A percentile compares a stretch with the other conserved stretches of the same genome.
These are phyloP conservation scores for Tetracladium marchalianum DNA, from an alignment of 495 filamentous ascomycete species.

Conservation along the genomic window DNA sequence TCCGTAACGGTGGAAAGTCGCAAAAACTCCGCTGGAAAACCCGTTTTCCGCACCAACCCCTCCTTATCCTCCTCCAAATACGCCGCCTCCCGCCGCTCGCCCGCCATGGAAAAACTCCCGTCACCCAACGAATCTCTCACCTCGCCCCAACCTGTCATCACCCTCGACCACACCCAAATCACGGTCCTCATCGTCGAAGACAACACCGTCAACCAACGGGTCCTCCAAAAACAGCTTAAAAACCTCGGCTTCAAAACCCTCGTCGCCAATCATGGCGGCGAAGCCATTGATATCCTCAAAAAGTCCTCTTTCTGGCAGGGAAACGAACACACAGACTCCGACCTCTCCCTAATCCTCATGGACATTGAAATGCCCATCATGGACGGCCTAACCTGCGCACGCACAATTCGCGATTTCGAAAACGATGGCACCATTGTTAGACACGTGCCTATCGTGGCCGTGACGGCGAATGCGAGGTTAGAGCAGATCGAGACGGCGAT, in stretches of 20 bases:
- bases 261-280: conserved; percentile 71
- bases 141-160: conserved; percentile 11
- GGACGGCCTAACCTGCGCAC: conserved; percentile 63
- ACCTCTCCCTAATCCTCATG: conserved; percentile 59
- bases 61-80: conserved; percentile 1
- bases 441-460: conserved; percentile 65
- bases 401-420: conserved; percentile 55
- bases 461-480: conserved; percentile 63
- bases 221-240: conserved; percentile 60
- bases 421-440: conserved; percentile 32
- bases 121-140: not conserved
- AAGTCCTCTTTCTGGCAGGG: conserved; percentile 37
- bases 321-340: conserved; percentile 9
- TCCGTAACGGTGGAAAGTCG: conserved; percentile 12
- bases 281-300: conserved; percentile 50
- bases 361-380: conserved; percentile 83
- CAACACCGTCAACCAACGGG: conserved; percentile 71
- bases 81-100: not conserved
- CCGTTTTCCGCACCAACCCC: conserved; percentile 7
- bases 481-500: conserved; percentile 59
- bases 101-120: not conserved
- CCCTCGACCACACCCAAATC: conserved; percentile 17
- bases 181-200: conserved; percentile 70
- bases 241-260: conserved; percentile 58
- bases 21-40: conserved; percentile 6